Percentiles rank a stretch among this genome's conserved stretches.
phyloP scores from a whole-genome alignment of 1,139 yeast species.

The Pichia sp. region DNA sequence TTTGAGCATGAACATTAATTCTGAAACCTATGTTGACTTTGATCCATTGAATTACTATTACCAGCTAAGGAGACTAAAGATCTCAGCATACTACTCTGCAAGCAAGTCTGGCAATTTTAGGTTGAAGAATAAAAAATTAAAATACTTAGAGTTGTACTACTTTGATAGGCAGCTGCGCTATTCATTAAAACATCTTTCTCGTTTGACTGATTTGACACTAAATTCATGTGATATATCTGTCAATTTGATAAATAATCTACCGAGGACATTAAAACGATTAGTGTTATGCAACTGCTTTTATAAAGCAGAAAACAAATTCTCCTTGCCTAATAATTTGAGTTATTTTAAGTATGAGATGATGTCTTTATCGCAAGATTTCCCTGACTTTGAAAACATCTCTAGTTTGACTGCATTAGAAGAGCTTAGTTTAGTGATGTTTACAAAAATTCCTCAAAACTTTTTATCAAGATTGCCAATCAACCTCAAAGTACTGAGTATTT shows the following conservation, averaged over 20 bases:
- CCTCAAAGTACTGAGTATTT: background rate
- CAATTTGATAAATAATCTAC: conserved; percentile 3
- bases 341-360: conserved; percentile 7
- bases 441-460: background rate
- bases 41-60: background rate
- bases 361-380: conserved; percentile 4
- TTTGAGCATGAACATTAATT: conserved; percentile 8
- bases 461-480: conserved; percentile 3
- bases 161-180: conserved; percentile 9
- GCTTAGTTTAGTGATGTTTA: background rate
- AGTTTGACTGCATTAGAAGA: background rate
- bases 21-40: conserved; percentile 9
- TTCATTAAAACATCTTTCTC: conserved; percentile 4
- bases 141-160: conserved; percentile 10
- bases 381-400: conserved; percentile 3
- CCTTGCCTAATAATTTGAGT: conserved; percentile 1
- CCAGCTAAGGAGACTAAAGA: conserved; percentile 2
- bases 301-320: background rate
- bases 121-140: conserved; percentile 3
- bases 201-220: conserved; percentile 2
- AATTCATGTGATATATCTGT: conserved; percentile 13
- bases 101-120: conserved; percentile 8
- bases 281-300: conserved; percentile 10
- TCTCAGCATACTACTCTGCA: conserved; percentile 8
- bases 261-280: conserved; percentile 3